Percentiles rank a stretch among this genome's conserved stretches.
phyloP scores from a whole-genome alignment of 495 filamentous ascomycete species.

The Melanomma pulvis-pyrius region DNA sequence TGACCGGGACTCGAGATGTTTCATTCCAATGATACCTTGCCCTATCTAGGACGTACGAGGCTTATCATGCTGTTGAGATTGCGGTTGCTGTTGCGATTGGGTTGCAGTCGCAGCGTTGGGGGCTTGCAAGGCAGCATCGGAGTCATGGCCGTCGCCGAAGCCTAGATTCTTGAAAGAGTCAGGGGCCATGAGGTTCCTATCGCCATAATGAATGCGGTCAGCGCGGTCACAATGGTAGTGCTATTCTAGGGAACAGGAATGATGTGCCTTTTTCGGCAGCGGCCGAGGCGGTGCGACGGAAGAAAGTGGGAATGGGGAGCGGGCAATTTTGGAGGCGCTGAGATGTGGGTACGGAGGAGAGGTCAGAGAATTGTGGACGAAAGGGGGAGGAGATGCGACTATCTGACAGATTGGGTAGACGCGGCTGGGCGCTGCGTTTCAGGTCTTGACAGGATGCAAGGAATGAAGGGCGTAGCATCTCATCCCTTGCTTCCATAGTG shows the following conservation, averaged over 20 bases:
- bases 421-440: conserved; percentile 21
- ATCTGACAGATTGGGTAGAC: conserved; percentile 29
- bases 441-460: conserved; percentile 27
- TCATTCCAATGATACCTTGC: conserved; percentile 31
- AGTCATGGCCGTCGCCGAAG: conserved; percentile 59
- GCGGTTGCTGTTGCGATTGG: conserved; percentile 26
- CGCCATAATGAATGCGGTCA: conserved; percentile 12
- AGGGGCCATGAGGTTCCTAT: conserved; percentile 90
- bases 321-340: neutral
- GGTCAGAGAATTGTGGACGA: conserved; percentile 13
- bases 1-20: conserved; percentile 24
- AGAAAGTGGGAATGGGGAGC: conserved; percentile 9
- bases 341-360: neutral
- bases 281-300: conserved; percentile 28
- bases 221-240: neutral
- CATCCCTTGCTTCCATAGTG: conserved; percentile 11
- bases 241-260: conserved; percentile 16
- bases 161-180: conserved; percentile 94
- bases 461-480: conserved; percentile 14
- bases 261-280: conserved; percentile 21
- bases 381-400: conserved; percentile 12
- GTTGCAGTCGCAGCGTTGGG: conserved; percentile 24
- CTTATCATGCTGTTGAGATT: conserved; percentile 21
- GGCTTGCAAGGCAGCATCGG: conserved; percentile 12
- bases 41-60: conserved; percentile 12